These are phyloP conservation scores for Tricholoma furcatifolium DNA, from an alignment of 768 basidiomycete genomes.

Conservation along the genomic window DNA sequence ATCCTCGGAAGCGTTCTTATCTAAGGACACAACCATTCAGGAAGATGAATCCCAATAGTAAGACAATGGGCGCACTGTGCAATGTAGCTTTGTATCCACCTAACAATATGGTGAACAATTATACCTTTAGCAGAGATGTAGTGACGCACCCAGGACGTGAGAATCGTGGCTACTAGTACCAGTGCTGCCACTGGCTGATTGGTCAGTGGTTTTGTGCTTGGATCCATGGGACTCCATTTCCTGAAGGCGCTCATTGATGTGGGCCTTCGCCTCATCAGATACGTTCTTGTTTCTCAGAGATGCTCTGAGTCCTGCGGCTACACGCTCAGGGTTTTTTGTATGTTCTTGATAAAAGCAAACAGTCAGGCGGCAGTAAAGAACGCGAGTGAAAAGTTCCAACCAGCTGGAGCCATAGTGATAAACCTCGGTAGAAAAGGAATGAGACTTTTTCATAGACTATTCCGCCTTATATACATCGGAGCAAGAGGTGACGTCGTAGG, in stretches of 20 bases:
- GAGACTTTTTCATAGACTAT: background rate
- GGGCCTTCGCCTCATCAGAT: conserved; percentile 48
- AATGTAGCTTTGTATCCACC: conserved; percentile 54
- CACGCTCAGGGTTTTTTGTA: conserved; percentile 41
- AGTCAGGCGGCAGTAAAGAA: background rate
- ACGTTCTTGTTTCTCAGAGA: conserved; percentile 55
- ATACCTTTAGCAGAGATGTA: background rate
- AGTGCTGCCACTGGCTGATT: background rate
- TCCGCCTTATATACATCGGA: conserved; percentile 2
- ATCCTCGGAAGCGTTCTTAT: conserved; percentile 41
- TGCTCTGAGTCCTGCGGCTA: conserved; percentile 55
- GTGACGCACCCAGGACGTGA: conserved; percentile 12
- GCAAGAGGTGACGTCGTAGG: conserved; percentile 4
- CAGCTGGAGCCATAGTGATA: conserved; percentile 10
- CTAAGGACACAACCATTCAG: conserved; percentile 21
- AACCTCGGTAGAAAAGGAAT: background rate
- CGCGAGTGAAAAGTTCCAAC: background rate
- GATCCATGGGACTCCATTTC: conserved; percentile 16
- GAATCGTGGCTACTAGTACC: conserved; percentile 7
- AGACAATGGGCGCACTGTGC: conserved; percentile 29
- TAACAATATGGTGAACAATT: conserved; percentile 5
- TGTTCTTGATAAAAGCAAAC: conserved; percentile 8
- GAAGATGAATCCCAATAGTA: background rate
- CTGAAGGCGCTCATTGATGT: conserved; percentile 42
- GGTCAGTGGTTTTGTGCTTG: background rate